Base-by-base conservation (phyloP, 257 asterid genomes). In the Henckelia pumila region DNA sequence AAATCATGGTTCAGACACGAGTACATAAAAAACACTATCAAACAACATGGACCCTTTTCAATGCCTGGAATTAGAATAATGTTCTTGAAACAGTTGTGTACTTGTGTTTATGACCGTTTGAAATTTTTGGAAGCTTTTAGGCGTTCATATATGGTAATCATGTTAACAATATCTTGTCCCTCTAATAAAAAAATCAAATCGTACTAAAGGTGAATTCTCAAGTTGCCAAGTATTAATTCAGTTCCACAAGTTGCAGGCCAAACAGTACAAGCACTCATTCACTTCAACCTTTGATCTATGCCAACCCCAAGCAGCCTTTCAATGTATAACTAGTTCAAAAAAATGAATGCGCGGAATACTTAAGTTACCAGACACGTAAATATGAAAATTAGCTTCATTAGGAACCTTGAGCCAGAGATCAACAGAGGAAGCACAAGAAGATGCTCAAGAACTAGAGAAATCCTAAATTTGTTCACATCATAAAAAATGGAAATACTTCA, bases 11-110 rank as follows among this genome's bases (percentile, higher is more conserved):
- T 11, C 19, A 47, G 49, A 61, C 30, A 65, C 17, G 33, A 56
- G 32, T 33, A 65, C 71, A 23, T n/a, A n/a, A 64, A 26, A 66
- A 69, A 69, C 19, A 28, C 21, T 52, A 28, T 70, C 71, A 61
- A 56, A 73, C 30, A 29, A 58, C 58, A 66, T 6, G 9, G 59
- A 44, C 67, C 28, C 24, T 44, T 58, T 11, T 32, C 6, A 16
- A 53, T 35, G 71, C 29, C 11, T 63, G 57, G 32, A 55, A 10
- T 35, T 35, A 35, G 44, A 35, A 35, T 35, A 10, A 8, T 35
- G 44, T 35, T 35, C 44, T 10, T 1, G 44, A 35, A 35, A 35
- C 44, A 35, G 44, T 10, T 35, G 44, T 35, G 44, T 35, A n/a
- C n/a, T n/a, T n/a, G n/a, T n/a, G n/a, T n/a, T n/a, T n/a, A n/a